A percentile compares a stretch with the other conserved stretches of the same genome.
phyloP scores from a whole-genome alignment of 441 rosid species.

The Rhodomyrtus psidioides region DNA sequence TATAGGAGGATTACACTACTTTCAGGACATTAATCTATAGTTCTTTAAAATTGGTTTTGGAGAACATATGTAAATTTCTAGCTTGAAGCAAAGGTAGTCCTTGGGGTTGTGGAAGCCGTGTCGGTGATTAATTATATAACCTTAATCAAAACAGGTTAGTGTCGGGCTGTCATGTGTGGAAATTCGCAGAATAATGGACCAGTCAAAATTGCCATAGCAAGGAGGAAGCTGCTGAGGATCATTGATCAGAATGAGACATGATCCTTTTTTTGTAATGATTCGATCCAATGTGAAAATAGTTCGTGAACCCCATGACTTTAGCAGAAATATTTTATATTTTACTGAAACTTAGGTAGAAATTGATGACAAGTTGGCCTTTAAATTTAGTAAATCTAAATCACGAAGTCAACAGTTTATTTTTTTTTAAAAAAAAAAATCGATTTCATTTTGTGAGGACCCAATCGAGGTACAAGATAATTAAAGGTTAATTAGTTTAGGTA shows the following conservation, averaged over 20 bases:
- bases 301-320: not conserved
- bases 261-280: not conserved
- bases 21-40: not conserved
- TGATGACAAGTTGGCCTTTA: not conserved
- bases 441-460: not conserved
- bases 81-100: not conserved
- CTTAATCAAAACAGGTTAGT: not conserved
- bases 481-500: not conserved
- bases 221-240: not conserved
- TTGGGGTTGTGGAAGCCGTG: not conserved
- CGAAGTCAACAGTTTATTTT: not conserved
- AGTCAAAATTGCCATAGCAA: not conserved
- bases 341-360: not conserved
- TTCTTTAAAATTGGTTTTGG: not conserved
- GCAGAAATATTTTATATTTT: not conserved
- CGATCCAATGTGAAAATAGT: not conserved
- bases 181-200: not conserved
- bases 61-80: not conserved
- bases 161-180: not conserved
- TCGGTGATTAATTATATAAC: not conserved
- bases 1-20: not conserved
- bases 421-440: too few species aligned
- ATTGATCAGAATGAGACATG: not conserved
- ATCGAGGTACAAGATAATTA: not conserved
- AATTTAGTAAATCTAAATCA: not conserved